Evolutionary conservation across 768 basidiomycete species (phyloP).

Genomic region (Amylocystis lapponica): DNA sequence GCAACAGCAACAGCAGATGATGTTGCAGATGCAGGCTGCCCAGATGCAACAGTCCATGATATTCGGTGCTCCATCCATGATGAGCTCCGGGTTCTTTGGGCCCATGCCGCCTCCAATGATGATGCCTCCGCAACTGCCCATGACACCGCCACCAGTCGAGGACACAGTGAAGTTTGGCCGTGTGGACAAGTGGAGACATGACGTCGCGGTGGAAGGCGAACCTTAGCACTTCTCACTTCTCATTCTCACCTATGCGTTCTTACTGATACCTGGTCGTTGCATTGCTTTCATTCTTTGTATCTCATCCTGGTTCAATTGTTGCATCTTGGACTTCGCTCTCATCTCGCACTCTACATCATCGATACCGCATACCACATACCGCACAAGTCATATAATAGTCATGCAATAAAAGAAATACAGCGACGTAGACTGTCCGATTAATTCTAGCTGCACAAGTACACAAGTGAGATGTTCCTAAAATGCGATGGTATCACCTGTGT

Average conservation of each 20-base stretch:
- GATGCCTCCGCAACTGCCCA: conserved; percentile 37
- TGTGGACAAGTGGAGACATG: conserved; percentile 78
- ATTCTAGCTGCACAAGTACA: conserved; percentile 5
- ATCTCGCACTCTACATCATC: neutral
- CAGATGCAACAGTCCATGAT: conserved; percentile 66
- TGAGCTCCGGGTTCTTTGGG: conserved; percentile 63
- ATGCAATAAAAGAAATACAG: conserved; percentile 15
- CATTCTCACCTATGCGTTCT: too few species aligned
- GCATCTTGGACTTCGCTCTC: neutral
- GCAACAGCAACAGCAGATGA: conserved; percentile 53
- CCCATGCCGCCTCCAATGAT: conserved; percentile 39
- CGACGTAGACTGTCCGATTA: conserved; percentile 9
- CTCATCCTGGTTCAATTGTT: too few species aligned
- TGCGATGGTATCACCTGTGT: conserved; percentile 9
- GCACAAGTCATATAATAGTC: conserved; percentile 6
- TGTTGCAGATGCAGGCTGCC: conserved; percentile 69
- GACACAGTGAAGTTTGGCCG: conserved; percentile 63
- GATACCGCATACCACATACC: conserved; percentile 2
- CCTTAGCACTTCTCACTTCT: too few species aligned
- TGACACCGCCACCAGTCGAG: conserved; percentile 55
- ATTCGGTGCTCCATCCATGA: conserved; percentile 61
- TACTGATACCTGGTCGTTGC: too few species aligned
- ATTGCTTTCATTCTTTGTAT: too few species aligned
- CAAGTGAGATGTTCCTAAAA: conserved; percentile 3
- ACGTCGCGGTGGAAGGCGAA: conserved; percentile 70